Percentiles rank a stretch among this genome's conserved stretches.
These are phyloP conservation scores for Penicillium griseofulvum DNA, from an alignment of 2,329 filamentous ascomycete species.

Conservation along the genomic window DNA sequence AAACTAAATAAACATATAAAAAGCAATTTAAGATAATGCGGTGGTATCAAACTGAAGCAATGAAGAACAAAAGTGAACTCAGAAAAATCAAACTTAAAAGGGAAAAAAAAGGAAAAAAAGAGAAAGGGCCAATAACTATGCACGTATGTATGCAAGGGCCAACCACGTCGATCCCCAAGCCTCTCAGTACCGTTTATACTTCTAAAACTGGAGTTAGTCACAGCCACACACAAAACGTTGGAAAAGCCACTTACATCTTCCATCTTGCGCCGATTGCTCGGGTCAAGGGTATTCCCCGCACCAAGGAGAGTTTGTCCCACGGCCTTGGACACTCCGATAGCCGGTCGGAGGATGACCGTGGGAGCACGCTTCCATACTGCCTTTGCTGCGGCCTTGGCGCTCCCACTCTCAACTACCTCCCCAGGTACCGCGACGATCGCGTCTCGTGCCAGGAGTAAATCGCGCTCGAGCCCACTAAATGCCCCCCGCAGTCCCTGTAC, in stretches of 20 bases:
- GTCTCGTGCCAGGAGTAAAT: constrained; percentile 81
- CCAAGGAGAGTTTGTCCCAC: constrained; percentile 87
- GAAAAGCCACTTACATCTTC: constrained; percentile 73
- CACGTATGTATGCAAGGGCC: constrained; percentile 1
- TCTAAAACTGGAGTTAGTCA: constrained; percentile 28
- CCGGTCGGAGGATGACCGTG: constrained; percentile 88
- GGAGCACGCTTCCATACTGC: constrained; percentile 79
- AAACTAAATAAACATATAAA: neutral
- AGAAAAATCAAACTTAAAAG: neutral
- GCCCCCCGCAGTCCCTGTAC: constrained; percentile 81
- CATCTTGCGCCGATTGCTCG: constrained; percentile 72
- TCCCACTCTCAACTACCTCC: constrained; percentile 82
- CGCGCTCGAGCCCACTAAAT: constrained; percentile 76
- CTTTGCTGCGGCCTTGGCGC: constrained; percentile 73
- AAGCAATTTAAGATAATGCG: constrained; percentile 7
- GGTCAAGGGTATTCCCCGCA: constrained; percentile 87
- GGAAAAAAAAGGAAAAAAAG: neutral
- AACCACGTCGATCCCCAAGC: neutral
- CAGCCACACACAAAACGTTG: neutral
- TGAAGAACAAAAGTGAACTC: neutral
- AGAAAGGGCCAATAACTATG: neutral
- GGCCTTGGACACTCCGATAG: constrained; percentile 84
- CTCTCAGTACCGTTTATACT: constrained; percentile 44
- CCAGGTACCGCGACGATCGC: constrained; percentile 93
- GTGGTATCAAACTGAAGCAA: constrained; percentile 5